phyloP scores from a whole-genome alignment of 1,284 basidiomycete species.

The Taiwanofungus camphoratus region DNA sequence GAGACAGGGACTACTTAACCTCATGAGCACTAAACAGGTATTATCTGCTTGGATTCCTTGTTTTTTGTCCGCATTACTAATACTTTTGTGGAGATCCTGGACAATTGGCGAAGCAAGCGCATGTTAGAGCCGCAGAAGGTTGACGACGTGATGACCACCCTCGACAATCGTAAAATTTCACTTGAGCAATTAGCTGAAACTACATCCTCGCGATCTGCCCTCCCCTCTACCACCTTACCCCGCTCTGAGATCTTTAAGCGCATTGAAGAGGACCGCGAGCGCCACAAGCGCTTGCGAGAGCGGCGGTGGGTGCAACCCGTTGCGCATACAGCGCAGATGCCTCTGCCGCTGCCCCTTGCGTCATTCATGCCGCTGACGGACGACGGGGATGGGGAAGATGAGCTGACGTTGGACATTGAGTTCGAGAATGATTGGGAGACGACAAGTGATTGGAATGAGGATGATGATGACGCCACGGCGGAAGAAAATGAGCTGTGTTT shows the following conservation, averaged over 20 bases:
- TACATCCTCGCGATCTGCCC: slow-evolving; percentile 18
- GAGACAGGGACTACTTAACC: slow-evolving; percentile 78
- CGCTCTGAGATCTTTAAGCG: slow-evolving; percentile 75
- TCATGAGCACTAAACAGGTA: slow-evolving; percentile 81
- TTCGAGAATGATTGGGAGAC: slow-evolving; percentile 94
- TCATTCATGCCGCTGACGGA: slow-evolving; percentile 55
- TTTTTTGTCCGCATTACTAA: background rate
- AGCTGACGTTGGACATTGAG: slow-evolving; percentile 72
- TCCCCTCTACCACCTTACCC: slow-evolving; percentile 37
- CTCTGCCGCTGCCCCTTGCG: slow-evolving; percentile 43
- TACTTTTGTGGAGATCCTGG: slow-evolving; percentile 57
- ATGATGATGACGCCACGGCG: slow-evolving; percentile 69
- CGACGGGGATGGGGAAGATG: slow-evolving; percentile 38
- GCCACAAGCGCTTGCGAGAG: slow-evolving; percentile 90
- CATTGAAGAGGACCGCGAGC: slow-evolving; percentile 92
- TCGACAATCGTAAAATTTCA: slow-evolving; percentile 42
- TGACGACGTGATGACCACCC: slow-evolving; percentile 53
- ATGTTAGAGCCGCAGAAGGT: slow-evolving; percentile 73
- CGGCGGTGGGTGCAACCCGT: slow-evolving; percentile 88
- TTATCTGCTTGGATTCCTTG: slow-evolving; percentile 18
- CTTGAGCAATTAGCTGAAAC: slow-evolving; percentile 21
- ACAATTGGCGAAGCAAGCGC: slow-evolving; percentile 84
- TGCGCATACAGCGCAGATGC: slow-evolving; percentile 40
- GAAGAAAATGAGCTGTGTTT: slow-evolving; percentile 70
- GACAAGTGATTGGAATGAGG: slow-evolving; percentile 83